Evolutionary conservation across 139 green algal species (phyloP).

Genomic region (Picochlorum sp.): DNA sequence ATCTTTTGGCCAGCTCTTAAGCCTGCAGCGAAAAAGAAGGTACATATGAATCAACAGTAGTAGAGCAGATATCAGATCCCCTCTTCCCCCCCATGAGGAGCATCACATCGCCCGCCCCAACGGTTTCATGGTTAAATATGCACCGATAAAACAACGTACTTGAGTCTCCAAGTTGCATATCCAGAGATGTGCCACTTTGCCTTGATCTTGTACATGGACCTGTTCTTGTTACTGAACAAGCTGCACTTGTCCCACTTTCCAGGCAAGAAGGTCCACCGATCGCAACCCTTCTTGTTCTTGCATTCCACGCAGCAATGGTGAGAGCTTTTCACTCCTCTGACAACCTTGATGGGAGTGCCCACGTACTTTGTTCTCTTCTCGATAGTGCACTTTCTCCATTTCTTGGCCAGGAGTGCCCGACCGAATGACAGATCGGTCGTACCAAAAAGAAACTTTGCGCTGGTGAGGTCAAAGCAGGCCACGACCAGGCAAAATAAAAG

Average conservation of each 20-base stretch:
- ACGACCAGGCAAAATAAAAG: too few species aligned
- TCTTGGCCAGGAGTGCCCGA: neutral
- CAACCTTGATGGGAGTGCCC: neutral
- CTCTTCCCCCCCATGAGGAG: neutral
- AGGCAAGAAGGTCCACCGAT: neutral
- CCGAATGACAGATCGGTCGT: neutral
- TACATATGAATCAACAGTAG: neutral
- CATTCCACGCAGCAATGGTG: neutral
- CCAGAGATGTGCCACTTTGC: neutral
- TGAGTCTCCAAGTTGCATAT: neutral
- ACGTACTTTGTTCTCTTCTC: neutral
- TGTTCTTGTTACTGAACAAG: neutral
- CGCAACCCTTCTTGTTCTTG: neutral
- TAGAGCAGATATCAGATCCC: neutral
- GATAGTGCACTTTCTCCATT: neutral
- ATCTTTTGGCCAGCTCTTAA: constrained; percentile 3
- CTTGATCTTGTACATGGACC: neutral
- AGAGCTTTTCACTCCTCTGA: neutral
- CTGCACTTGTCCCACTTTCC: neutral
- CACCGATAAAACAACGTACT: neutral
- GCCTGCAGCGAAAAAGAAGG: neutral
- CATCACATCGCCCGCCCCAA: neutral
- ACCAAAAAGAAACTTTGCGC: neutral
- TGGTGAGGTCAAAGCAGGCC: too few species aligned
- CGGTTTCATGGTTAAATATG: neutral